A percentile compares a stretch with the other conserved stretches of the same genome.
Evolutionary conservation across 495 filamentous ascomycete species (phyloP).

Genomic region (Penicillium verhagenii): DNA sequence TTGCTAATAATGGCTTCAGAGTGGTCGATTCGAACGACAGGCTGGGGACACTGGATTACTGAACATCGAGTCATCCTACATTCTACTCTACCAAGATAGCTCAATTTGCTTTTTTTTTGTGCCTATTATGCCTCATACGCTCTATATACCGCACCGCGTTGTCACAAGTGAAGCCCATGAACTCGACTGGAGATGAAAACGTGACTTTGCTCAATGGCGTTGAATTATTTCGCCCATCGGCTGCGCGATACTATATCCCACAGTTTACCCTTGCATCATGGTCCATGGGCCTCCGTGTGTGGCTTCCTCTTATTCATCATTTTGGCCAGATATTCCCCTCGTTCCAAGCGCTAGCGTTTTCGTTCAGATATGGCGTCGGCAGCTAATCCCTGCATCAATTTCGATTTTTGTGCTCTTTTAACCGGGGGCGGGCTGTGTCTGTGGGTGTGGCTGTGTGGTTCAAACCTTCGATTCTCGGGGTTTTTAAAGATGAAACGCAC

Average conservation of each 20-base stretch:
- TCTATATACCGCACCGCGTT: background rate
- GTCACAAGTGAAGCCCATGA: background rate
- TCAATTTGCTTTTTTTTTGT: background rate
- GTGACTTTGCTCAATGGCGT: background rate
- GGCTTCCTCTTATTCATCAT: slow-evolving; percentile 9
- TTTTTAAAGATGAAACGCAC: background rate
- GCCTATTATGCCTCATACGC: background rate
- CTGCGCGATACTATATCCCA: slow-evolving; percentile 4
- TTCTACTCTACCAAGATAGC: background rate
- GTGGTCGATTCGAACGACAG: slow-evolving; percentile 55
- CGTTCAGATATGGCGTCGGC: slow-evolving; percentile 5
- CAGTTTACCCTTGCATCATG: background rate
- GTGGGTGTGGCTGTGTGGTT: slow-evolving; percentile 3
- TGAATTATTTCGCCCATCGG: background rate
- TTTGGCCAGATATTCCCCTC: slow-evolving; percentile 18
- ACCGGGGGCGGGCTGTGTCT: slow-evolving; percentile 1
- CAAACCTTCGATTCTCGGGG: background rate
- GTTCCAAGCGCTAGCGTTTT: slow-evolving; percentile 16
- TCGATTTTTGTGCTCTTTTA: background rate
- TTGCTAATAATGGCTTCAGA: slow-evolving; percentile 24
- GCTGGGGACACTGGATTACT: slow-evolving; percentile 50
- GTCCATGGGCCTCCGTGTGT: background rate
- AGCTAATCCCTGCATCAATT: slow-evolving; percentile 1
- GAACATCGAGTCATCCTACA: slow-evolving; percentile 9
- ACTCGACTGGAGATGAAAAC: background rate